These are phyloP conservation scores for Funneliformis caledonium DNA, from an alignment of 371 early-diverging fungal genomes.

Conservation along the genomic window DNA sequence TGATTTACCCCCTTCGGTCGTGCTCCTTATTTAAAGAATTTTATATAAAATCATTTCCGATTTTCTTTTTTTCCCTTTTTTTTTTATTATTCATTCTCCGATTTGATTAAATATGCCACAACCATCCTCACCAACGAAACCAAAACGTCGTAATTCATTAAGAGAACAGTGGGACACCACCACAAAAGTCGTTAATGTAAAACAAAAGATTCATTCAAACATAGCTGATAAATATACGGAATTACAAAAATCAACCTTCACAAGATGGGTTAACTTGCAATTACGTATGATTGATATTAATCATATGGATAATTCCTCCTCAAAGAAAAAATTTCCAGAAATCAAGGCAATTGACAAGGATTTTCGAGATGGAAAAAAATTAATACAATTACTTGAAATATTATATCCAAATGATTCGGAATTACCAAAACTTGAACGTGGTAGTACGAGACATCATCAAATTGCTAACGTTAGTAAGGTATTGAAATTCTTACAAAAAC, in stretches of 20 bases:
- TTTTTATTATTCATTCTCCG: too few relatives aligned
- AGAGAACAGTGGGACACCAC: conserved; percentile 36
- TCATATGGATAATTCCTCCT: neutral
- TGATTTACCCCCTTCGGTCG: too few relatives aligned
- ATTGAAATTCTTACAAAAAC: conserved; percentile 66
- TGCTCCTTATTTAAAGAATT: too few relatives aligned
- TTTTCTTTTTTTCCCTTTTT: too few relatives aligned
- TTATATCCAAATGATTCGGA: conserved; percentile 55
- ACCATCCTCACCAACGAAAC: conserved; percentile 4
- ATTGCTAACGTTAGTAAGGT: conserved; percentile 81
- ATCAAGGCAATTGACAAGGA: conserved; percentile 57
- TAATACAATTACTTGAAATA: conserved; percentile 63
- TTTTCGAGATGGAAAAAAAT: conserved; percentile 66
- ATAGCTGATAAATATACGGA: conserved; percentile 19
- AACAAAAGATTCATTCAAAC: conserved; percentile 20
- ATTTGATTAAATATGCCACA: neutral
- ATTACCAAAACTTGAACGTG: conserved; percentile 62
- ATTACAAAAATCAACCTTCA: conserved; percentile 40
- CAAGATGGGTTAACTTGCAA: conserved; percentile 42
- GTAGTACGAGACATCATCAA: conserved; percentile 78
- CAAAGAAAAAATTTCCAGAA: conserved; percentile 20
- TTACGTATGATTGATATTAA: conserved; percentile 8
- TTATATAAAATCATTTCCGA: too few relatives aligned
- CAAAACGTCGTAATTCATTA: conserved; percentile 4
- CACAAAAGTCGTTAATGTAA: conserved; percentile 32